Percentiles rank a stretch among this genome's conserved stretches.
Conservation (phyloP, 225 moss, liverwort and hornwort species). For the Sphagnum contortum region DNA sequence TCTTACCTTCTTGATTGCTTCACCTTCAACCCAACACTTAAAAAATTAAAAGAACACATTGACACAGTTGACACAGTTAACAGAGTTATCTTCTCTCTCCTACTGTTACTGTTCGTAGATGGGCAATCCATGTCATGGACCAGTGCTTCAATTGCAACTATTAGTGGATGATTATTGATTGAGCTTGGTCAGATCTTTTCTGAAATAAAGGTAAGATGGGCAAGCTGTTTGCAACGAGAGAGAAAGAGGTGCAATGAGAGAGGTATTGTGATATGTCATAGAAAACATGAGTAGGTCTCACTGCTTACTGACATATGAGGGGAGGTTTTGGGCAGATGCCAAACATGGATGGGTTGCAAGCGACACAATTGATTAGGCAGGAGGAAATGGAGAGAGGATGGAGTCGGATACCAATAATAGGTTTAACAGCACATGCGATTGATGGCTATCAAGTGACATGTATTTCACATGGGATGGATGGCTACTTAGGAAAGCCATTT, state of each 20-base stretch:
- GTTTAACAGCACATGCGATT: slow-evolving; percentile 82
- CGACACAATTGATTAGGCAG: slow-evolving; percentile 54
- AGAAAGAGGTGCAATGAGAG: neutral
- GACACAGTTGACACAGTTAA: neutral
- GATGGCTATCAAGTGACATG: slow-evolving; percentile 75
- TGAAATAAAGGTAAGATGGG: neutral
- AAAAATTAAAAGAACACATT: too few relatives aligned
- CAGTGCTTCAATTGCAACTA: too few relatives aligned
- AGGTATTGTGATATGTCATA: too few relatives aligned
- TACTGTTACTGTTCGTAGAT: too few relatives aligned
- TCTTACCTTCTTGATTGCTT: neutral
- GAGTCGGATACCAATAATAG: slow-evolving; percentile 54
- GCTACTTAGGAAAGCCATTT: slow-evolving; percentile 84
- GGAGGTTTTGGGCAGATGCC: slow-evolving; percentile 54
- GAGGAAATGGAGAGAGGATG: slow-evolving; percentile 39
- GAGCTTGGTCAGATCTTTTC: neutral
- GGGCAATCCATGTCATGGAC: too few relatives aligned
- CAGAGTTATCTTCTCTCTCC: neutral
- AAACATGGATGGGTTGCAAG: slow-evolving; percentile 67
- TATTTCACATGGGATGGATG: slow-evolving; percentile 50
- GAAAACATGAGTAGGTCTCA: too few relatives aligned
- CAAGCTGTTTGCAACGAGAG: neutral
- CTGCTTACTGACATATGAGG: neutral
- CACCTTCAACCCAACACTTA: neutral
- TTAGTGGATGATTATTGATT: neutral